Percentiles rank a stretch among this genome's conserved stretches.
These are phyloP conservation scores for Citrus maxima DNA, from an alignment of 345 rosid species.

Conservation along the genomic window DNA sequence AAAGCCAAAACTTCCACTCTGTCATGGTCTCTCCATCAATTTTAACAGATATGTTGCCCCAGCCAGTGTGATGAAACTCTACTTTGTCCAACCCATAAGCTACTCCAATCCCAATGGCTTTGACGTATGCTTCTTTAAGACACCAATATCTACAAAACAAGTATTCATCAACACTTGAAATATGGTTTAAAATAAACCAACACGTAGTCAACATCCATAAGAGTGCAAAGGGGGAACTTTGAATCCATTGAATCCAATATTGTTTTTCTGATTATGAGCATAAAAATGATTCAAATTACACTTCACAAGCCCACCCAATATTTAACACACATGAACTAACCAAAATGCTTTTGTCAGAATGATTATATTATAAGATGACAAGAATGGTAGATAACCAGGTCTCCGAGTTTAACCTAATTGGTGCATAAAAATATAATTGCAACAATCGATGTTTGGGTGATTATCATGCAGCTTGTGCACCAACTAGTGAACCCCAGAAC, in stretches of 20 bases:
- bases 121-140: constrained; percentile 75
- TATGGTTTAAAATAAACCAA: background rate
- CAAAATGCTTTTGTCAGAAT: background rate
- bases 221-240: background rate
- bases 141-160: constrained; percentile 54
- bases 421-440: background rate
- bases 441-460: background rate
- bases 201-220: background rate
- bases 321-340: background rate
- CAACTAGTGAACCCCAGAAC: background rate
- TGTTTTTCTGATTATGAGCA: background rate
- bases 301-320: background rate
- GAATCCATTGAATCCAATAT: background rate
- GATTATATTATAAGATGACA: background rate
- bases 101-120: constrained; percentile 64
- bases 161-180: constrained; percentile 1
- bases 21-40: constrained; percentile 30
- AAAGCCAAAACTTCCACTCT: constrained; percentile 61
- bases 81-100: constrained; percentile 40
- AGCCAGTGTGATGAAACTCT: constrained; percentile 55
- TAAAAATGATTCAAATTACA: background rate
- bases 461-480: background rate
- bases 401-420: background rate
- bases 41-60: constrained; percentile 43
- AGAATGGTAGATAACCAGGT: background rate